Percentiles rank a stretch among this genome's conserved stretches.
Conservation (phyloP, 2,329 filamentous ascomycete species). For the Fusarium equiseti region DNA sequence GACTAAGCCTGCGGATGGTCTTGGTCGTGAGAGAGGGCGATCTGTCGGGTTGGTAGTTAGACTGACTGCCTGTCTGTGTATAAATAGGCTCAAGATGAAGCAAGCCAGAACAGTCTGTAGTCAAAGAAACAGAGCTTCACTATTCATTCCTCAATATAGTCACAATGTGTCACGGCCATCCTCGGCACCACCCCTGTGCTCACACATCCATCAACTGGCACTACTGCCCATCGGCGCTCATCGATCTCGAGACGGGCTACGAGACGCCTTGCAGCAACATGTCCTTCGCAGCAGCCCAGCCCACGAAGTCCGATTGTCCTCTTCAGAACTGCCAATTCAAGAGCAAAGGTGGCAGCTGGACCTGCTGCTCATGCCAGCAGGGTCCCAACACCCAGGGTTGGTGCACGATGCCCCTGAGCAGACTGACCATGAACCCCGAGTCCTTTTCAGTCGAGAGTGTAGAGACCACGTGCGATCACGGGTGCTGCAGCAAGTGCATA, state of each 20-base stretch:
- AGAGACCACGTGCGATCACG: constrained; percentile 63
- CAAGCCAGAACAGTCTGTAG: neutral
- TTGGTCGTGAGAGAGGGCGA: constrained; percentile 18
- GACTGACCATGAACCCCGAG: constrained; percentile 50
- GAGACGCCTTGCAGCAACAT: constrained; percentile 63
- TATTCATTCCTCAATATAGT: constrained; percentile 10
- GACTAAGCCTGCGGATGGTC: constrained; percentile 61
- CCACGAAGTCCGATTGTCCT: constrained; percentile 60
- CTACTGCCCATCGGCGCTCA: constrained; percentile 61
- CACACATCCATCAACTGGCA: constrained; percentile 69
- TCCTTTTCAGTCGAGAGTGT: constrained; percentile 53
- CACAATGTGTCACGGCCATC: constrained; percentile 67
- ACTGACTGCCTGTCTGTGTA: constrained; percentile 10
- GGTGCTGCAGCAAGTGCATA: constrained; percentile 64
- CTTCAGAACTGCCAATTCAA: constrained; percentile 65
- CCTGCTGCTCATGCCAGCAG: constrained; percentile 65
- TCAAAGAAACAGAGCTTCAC: neutral
- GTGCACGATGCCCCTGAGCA: constrained; percentile 58
- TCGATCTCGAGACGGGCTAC: constrained; percentile 63
- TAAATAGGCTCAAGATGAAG: constrained; percentile 37
- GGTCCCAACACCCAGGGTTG: constrained; percentile 66
- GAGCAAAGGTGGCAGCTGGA: constrained; percentile 63
- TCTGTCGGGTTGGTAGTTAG: constrained; percentile 26
- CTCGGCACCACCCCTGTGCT: constrained; percentile 63
- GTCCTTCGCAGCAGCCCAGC: constrained; percentile 61